Conservation (phyloP, 2,329 filamentous ascomycete genomes). For the Sporothrix protearum region DNA sequence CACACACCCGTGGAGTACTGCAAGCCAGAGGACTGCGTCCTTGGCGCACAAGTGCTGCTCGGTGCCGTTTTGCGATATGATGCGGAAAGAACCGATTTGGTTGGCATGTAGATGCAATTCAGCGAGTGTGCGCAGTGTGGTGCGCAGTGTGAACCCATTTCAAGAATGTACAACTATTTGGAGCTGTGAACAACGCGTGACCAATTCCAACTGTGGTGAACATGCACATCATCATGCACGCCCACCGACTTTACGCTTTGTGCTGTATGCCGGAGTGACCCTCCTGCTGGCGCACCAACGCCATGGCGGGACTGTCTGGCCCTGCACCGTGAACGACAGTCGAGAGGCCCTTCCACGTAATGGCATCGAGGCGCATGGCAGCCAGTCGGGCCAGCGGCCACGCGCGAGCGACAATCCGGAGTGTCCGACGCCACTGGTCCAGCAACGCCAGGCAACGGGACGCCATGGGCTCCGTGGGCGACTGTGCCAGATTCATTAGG, state of each 20-base stretch:
- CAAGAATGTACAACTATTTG: too few species aligned
- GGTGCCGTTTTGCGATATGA: conserved; percentile 32
- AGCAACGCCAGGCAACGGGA: conserved; percentile 27
- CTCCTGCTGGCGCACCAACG: conserved; percentile 19
- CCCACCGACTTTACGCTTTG: not conserved
- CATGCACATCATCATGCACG: not conserved
- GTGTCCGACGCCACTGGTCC: conserved; percentile 30
- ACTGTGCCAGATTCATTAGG: conserved; percentile 31
- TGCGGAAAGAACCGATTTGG: conserved; percentile 12
- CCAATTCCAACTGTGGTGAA: not conserved
- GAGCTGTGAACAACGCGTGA: conserved; percentile 19
- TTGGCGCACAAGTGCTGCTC: conserved; percentile 34
- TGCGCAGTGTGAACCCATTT: too few species aligned
- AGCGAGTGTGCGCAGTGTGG: not conserved
- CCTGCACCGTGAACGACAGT: conserved; percentile 28
- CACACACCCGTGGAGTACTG: conserved; percentile 39
- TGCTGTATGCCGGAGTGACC: not conserved
- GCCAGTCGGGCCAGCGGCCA: conserved; percentile 32
- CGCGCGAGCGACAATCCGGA: conserved; percentile 30
- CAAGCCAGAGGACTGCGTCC: conserved; percentile 36
- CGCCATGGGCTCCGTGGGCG: conserved; percentile 28
- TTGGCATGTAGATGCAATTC: conserved; percentile 2
- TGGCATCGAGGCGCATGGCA: conserved; percentile 31
- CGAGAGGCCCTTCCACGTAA: conserved; percentile 31
- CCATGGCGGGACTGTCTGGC: conserved; percentile 29